Conservation (phyloP, 768 basidiomycete species). For the Mycena galericulata region DNA sequence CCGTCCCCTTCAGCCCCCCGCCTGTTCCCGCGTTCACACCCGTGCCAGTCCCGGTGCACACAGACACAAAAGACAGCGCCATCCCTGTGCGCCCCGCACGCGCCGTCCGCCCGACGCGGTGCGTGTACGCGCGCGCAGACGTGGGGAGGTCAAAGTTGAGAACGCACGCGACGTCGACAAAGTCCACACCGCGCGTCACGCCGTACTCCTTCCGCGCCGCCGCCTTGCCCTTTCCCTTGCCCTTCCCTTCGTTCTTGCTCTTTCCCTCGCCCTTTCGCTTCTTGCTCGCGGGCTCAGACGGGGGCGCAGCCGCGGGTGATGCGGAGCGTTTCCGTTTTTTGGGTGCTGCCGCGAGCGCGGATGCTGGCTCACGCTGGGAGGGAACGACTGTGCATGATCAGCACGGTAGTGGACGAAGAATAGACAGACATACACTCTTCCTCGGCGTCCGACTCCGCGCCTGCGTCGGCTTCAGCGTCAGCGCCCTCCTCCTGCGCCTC, state of each 20-base stretch:
- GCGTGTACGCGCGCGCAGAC: slow-evolving; percentile 89
- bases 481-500: slow-evolving; percentile 51
- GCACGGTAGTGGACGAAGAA: neutral
- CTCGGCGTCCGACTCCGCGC: slow-evolving; percentile 6
- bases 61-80: slow-evolving; percentile 92
- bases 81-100: slow-evolving; percentile 95
- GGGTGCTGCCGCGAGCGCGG: slow-evolving; percentile 38
- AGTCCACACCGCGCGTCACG: slow-evolving; percentile 96
- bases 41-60: slow-evolving; percentile 70
- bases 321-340: slow-evolving; percentile 70
- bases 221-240: slow-evolving; percentile 50
- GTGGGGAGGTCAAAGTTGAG: slow-evolving; percentile 98
- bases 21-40: slow-evolving; percentile 51
- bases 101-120: slow-evolving; percentile 96
- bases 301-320: slow-evolving; percentile 51
- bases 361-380: slow-evolving; percentile 60
- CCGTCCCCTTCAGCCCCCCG: neutral
- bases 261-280: slow-evolving; percentile 59
- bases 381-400: slow-evolving; percentile 57
- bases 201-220: slow-evolving; percentile 83
- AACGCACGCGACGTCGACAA: slow-evolving; percentile 96
- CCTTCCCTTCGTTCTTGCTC: slow-evolving; percentile 54
- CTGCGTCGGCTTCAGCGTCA: no score
- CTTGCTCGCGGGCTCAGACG: slow-evolving; percentile 51
- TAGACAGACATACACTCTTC: slow-evolving; percentile 46